Conservation (phyloP, 2,329 filamentous ascomycete genomes). For the Xylariaceae sp. region DNA sequence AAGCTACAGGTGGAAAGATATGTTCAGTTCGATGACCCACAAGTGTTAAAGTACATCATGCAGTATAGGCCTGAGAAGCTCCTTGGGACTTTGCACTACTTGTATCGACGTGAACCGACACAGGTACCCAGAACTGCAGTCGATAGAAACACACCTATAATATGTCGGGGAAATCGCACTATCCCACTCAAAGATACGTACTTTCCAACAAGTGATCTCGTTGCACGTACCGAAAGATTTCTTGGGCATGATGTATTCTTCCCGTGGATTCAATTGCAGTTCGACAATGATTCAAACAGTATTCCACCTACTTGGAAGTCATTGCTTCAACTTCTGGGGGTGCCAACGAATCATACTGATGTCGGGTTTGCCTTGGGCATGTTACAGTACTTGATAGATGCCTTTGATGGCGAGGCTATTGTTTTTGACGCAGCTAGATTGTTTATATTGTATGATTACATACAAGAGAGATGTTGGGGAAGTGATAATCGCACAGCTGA, state of each 20-base stretch:
- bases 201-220: constrained; percentile 12
- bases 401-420: neutral
- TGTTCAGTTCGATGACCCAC: neutral
- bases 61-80: constrained; percentile 18
- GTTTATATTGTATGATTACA: constrained; percentile 17
- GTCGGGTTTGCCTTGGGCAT: constrained; percentile 18
- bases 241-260: constrained; percentile 12
- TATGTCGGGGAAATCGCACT: constrained; percentile 2
- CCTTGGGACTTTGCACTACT: constrained; percentile 9
- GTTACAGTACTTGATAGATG: constrained; percentile 8
- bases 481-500: neutral
- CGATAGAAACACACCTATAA: neutral
- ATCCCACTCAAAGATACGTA: constrained; percentile 10
- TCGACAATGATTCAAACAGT: neutral
- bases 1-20: neutral
- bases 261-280: constrained; percentile 18
- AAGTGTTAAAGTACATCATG: constrained; percentile 9
- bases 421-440: constrained; percentile 3
- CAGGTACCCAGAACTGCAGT: neutral
- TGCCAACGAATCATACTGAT: constrained; percentile 2
- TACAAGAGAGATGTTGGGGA: constrained; percentile 11
- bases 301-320: constrained; percentile 9
- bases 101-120: neutral
- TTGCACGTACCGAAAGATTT: constrained; percentile 9
- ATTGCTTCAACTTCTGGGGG: neutral